Percentiles rank a stretch among this genome's conserved stretches.
phyloP scores from a whole-genome alignment of 495 filamentous ascomycete genomes.

The Melanomma pulvis-pyrius region DNA sequence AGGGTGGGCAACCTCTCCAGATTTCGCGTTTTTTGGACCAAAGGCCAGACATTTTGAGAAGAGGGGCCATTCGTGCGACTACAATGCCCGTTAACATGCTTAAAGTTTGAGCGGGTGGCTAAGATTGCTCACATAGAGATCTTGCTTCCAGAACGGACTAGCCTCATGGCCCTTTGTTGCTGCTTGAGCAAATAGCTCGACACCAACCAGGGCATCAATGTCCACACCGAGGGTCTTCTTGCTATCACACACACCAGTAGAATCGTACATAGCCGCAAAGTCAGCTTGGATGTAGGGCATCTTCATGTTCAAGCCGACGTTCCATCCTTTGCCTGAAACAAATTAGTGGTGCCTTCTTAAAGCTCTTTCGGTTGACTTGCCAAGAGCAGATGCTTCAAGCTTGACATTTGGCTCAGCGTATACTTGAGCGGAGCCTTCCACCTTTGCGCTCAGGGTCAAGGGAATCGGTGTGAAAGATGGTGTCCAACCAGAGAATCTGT shows the following conservation, averaged over 20 bases:
- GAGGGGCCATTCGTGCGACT: constrained; percentile 23
- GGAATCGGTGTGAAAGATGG: constrained; percentile 21
- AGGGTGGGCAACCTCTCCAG: constrained; percentile 1
- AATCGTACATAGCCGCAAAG: constrained; percentile 24
- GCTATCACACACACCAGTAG: constrained; percentile 24
- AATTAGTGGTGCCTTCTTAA: background rate
- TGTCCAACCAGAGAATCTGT: constrained; percentile 29
- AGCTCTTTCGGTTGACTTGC: background rate
- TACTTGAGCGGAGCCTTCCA: constrained; percentile 18
- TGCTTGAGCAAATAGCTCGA: constrained; percentile 19
- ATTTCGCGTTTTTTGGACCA: constrained; percentile 13
- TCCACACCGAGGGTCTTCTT: constrained; percentile 28
- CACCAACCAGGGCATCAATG: constrained; percentile 21
- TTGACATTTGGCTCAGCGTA: constrained; percentile 27
- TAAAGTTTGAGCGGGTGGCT: background rate
- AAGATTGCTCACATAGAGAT: constrained; percentile 21
- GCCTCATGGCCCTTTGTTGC: constrained; percentile 21
- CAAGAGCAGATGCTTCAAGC: constrained; percentile 24
- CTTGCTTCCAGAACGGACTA: constrained; percentile 28
- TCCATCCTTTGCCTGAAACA: constrained; percentile 16
- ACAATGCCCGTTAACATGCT: background rate
- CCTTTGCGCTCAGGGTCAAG: constrained; percentile 22
- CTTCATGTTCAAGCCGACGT: constrained; percentile 25
- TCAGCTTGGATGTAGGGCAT: constrained; percentile 29
- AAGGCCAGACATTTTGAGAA: constrained; percentile 28